Percentiles rank a stretch among this genome's conserved stretches.
phyloP scores from a whole-genome alignment of 1,284 basidiomycete genomes.

The Cerrena zonata region DNA sequence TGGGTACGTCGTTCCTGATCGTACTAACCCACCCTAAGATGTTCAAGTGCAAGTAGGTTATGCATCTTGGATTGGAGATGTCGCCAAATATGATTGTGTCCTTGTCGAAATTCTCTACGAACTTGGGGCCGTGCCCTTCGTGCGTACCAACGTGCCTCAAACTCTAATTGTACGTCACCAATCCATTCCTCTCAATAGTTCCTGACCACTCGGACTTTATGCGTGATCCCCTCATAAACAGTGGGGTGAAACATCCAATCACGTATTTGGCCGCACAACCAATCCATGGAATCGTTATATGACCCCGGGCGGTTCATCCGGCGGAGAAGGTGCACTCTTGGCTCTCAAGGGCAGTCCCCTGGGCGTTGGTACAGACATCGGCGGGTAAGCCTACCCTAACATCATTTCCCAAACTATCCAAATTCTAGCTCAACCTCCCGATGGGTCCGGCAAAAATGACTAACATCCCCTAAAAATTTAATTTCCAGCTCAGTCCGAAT shows the following conservation, averaged over 20 bases:
- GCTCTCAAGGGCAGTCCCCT: slow-evolving; percentile 71
- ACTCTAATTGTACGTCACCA: slow-evolving; percentile 47
- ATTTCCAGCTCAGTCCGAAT: slow-evolving; percentile 42
- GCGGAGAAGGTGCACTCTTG: slow-evolving; percentile 74
- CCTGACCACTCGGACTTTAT: not conserved
- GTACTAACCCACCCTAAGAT: not conserved
- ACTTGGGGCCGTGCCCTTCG: slow-evolving; percentile 42
- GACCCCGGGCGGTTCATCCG: slow-evolving; percentile 73
- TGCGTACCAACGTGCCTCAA: slow-evolving; percentile 56
- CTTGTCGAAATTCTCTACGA: slow-evolving; percentile 37
- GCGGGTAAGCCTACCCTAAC: slow-evolving; percentile 37
- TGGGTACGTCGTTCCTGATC: slow-evolving; percentile 29
- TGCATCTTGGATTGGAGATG: slow-evolving; percentile 36
- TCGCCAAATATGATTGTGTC: slow-evolving; percentile 32
- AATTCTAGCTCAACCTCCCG: slow-evolving; percentile 2
- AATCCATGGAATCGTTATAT: slow-evolving; percentile 69
- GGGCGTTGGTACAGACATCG: slow-evolving; percentile 78
- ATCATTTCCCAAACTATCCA: not conserved
- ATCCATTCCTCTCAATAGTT: not conserved
- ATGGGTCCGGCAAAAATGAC: not conserved
- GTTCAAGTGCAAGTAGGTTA: slow-evolving; percentile 37
- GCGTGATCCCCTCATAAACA: slow-evolving; percentile 10
- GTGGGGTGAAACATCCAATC: slow-evolving; percentile 39
- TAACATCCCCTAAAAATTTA: not conserved
- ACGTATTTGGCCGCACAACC: slow-evolving; percentile 60